phyloP scores from a whole-genome alignment of 2,329 filamentous ascomycete species.

The Cladophialophora exuberans region DNA sequence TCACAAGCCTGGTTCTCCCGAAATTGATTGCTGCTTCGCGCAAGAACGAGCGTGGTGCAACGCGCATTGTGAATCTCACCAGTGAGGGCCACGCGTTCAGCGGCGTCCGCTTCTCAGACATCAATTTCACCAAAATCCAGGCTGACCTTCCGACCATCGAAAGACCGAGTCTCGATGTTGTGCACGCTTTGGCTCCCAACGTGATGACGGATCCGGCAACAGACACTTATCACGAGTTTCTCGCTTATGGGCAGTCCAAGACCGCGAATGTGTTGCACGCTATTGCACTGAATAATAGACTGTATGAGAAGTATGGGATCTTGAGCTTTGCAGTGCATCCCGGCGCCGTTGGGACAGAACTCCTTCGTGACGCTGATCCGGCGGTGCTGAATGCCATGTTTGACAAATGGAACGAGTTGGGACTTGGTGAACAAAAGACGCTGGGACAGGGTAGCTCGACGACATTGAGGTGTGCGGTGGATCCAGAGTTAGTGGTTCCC shows the following conservation, averaged over 20 bases:
- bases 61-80: too few relatives aligned
- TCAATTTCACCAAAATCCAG: neutral
- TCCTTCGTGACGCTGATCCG: neutral
- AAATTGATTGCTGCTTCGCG: too few relatives aligned
- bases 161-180: neutral
- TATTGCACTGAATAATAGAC: neutral
- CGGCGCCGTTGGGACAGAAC: neutral
- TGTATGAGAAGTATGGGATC: neutral
- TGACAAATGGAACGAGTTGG: neutral
- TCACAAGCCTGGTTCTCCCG: too few relatives aligned
- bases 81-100: neutral
- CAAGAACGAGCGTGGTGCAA: too few relatives aligned
- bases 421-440: neutral
- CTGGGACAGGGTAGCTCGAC: neutral
- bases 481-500: neutral
- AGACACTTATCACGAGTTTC: neutral
- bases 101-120: neutral
- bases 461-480: neutral
- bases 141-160: neutral
- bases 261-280: neutral
- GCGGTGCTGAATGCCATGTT: neutral
- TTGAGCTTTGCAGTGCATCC: neutral
- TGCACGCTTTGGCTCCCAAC: neutral
- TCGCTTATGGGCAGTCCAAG: neutral
- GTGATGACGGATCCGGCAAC: neutral